A percentile compares a stretch with the other conserved stretches of the same genome.
These are phyloP conservation scores for Nigrospora sphaerica DNA, from an alignment of 2,329 filamentous ascomycete species.

Conservation along the genomic window DNA sequence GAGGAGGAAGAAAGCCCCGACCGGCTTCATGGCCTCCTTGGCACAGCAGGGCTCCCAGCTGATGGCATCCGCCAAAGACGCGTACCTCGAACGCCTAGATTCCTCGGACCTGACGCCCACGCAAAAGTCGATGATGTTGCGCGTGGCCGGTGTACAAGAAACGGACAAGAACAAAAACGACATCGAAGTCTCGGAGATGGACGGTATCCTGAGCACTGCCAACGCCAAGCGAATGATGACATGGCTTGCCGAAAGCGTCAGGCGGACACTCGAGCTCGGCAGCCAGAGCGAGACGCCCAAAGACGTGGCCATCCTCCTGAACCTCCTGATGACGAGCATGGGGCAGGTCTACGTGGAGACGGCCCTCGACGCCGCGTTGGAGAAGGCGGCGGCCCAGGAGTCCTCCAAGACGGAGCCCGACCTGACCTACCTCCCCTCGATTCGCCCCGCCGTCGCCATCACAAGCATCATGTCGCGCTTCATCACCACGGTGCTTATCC, in stretches of 20 bases:
- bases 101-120: slow-evolving; percentile 82
- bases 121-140: slow-evolving; percentile 84
- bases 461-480: slow-evolving; percentile 91
- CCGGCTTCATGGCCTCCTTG: slow-evolving; percentile 86
- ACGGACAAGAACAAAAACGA: slow-evolving; percentile 72
- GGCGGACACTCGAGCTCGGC: slow-evolving; percentile 84
- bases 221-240: slow-evolving; percentile 97
- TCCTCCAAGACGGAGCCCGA: slow-evolving; percentile 79
- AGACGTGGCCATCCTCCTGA: slow-evolving; percentile 80
- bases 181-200: slow-evolving; percentile 84
- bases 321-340: slow-evolving; percentile 79
- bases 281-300: slow-evolving; percentile 85
- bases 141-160: slow-evolving; percentile 78
- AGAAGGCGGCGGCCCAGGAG: slow-evolving; percentile 71
- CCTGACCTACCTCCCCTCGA: slow-evolving; percentile 69
- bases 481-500: slow-evolving; percentile 82
- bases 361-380: slow-evolving; percentile 60
- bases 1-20: slow-evolving; percentile 77
- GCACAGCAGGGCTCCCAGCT: slow-evolving; percentile 87
- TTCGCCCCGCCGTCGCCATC: slow-evolving; percentile 79
- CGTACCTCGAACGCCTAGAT: slow-evolving; percentile 82
- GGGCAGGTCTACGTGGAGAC: slow-evolving; percentile 73
- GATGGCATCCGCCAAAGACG: slow-evolving; percentile 79
- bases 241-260: slow-evolving; percentile 93
- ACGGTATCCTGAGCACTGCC: slow-evolving; percentile 74